These are phyloP conservation scores for Eutrema salsugineum DNA, from an alignment of 441 rosid species.

Conservation along the genomic window DNA sequence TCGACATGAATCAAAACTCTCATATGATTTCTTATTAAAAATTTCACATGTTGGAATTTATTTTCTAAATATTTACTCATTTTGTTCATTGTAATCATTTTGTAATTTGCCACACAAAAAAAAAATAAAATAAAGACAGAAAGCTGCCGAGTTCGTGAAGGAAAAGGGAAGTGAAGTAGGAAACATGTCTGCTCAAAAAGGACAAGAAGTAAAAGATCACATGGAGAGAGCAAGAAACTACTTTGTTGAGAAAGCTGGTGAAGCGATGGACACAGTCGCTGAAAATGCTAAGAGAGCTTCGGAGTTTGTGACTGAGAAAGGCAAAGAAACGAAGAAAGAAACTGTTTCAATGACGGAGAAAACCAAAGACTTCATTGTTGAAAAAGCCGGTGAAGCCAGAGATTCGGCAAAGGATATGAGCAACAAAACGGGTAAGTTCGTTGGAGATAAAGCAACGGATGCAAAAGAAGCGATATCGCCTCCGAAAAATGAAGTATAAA, in stretches of 20 bases:
- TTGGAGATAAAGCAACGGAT: constrained; percentile 19
- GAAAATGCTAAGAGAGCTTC: constrained; percentile 23
- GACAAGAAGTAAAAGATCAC: constrained; percentile 19
- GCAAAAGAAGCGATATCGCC: constrained; percentile 24
- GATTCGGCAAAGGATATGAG: constrained; percentile 3
- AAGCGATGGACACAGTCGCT: constrained; percentile 23
- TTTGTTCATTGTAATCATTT: neutral
- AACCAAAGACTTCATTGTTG: constrained; percentile 16
- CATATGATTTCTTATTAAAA: too few species aligned
- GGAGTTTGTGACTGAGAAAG: constrained; percentile 18
- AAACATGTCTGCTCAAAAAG: constrained; percentile 3
- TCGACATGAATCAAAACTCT: neutral
- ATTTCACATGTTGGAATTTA: neutral
- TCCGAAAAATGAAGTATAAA: constrained; percentile 11
- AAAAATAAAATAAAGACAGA: constrained; percentile 11
- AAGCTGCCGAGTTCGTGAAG: constrained; percentile 26
- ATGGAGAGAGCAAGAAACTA: constrained; percentile 26
- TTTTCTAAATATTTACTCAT: neutral
- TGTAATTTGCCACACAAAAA: neutral
- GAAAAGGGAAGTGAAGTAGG: constrained; percentile 19
- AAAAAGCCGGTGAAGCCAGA: constrained; percentile 16
- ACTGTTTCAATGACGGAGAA: constrained; percentile 7
- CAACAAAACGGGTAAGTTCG: constrained; percentile 16
- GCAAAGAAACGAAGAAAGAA: constrained; percentile 21
- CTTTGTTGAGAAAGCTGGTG: constrained; percentile 22